Evolutionary conservation across 192 early-diverging fungal species (phyloP), one percentile per base, ranked within the genome.

Genomic region (Spinellus fusiger): DNA sequence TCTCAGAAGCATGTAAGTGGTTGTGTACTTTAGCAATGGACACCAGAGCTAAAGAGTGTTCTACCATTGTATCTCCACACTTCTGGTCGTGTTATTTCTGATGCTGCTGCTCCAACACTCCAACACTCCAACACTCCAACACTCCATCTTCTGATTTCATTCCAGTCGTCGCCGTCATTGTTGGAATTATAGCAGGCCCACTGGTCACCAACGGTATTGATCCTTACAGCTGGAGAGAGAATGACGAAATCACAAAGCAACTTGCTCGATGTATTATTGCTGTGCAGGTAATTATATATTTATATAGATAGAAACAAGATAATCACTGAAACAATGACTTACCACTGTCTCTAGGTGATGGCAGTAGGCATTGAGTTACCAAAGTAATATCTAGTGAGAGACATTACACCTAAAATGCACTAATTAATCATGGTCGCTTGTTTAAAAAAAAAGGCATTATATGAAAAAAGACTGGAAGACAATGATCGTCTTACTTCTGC

Each of bases 161-260:
- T 50, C 23, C 57, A 85, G 84, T 98, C 31, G 86, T 98, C 0
- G 85, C 95, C 7, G 87, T 85, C 20, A 65, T 89, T 12, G 80
- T 91, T 51, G 96, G 96, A 3, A 90, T 98, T 20, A 72, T 89
- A n/a, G 70, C 92, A 54, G 93, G 94, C 26, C 91, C 92, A 0
- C 62, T 81, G 23, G 89, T 73, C 12, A 68, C 86, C 29, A 82
- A 86, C 40, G 77, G 87, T 63, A 69, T 95, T 50, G 73, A 94
- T 65, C 89, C 93, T 3, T 49, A 59, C 10, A 59, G 61, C 0
- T 85, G 85, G 85, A 50, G 66, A 34, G 58, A 81, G 31, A 62
- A 77, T 53, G 67, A 80, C 34, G 64, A 70, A 38, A 75, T 90
- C 16, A 87, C 86, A 0, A 80, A 86, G 38, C 83, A 90, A 64